Evolutionary conservation across 768 basidiomycete species (phyloP).

Genomic region (Sutorius australiensis): DNA sequence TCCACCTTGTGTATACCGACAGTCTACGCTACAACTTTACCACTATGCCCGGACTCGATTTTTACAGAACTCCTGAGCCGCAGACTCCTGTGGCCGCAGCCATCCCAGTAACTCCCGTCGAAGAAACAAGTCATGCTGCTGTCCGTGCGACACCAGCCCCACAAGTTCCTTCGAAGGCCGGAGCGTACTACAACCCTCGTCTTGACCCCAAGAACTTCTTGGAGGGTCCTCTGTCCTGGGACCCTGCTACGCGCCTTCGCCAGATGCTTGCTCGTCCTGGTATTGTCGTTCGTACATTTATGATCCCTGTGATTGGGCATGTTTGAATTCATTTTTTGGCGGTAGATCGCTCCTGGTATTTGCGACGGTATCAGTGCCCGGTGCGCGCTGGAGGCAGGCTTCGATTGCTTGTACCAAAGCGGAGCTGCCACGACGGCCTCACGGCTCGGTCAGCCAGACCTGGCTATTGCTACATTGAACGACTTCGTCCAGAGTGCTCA

Average conservation of each 20-base stretch:
- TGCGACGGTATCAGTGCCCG: constrained; percentile 79
- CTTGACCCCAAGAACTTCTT: constrained; percentile 66
- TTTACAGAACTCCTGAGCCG: constrained; percentile 21
- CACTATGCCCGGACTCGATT: constrained; percentile 35
- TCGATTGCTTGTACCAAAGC: constrained; percentile 74
- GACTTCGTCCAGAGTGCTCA: constrained; percentile 70
- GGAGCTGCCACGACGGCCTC: constrained; percentile 81
- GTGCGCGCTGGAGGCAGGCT: constrained; percentile 77
- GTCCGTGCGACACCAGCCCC: constrained; percentile 8
- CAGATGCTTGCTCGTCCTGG: constrained; percentile 69
- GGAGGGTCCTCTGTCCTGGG: constrained; percentile 63
- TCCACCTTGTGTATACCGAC: constrained; percentile 23
- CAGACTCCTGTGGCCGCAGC: neutral
- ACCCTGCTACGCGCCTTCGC: constrained; percentile 69
- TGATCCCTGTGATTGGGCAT: neutral
- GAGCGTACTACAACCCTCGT: constrained; percentile 61
- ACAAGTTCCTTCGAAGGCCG: constrained; percentile 9
- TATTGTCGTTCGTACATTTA: constrained; percentile 55
- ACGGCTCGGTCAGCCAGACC: constrained; percentile 71
- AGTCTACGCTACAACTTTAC: constrained; percentile 7
- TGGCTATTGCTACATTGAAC: constrained; percentile 74
- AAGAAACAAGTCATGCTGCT: neutral
- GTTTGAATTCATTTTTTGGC: neutral
- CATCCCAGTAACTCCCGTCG: constrained; percentile 4
- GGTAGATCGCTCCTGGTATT: constrained; percentile 70